A percentile compares a stretch with the other conserved stretches of the same genome.
Conservation (phyloP, 352 stramenopile species). For the Elongisporangium senticosum region DNA sequence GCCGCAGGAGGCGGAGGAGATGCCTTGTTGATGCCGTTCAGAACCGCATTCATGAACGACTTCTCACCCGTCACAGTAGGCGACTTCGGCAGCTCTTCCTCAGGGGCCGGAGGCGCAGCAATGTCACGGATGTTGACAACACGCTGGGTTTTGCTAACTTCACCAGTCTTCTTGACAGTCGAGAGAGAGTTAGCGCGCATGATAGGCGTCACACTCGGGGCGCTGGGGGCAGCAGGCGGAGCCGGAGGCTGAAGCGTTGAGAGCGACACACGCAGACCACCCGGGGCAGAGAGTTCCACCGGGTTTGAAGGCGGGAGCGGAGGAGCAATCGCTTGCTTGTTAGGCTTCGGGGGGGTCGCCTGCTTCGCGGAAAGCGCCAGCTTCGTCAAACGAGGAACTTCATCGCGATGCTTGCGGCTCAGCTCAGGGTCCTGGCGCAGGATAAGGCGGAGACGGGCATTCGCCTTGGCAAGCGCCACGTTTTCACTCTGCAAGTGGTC, state of each 20-base stretch:
- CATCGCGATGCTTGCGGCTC: constrained; percentile 79
- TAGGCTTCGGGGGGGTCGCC: constrained; percentile 31
- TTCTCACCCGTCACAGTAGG: constrained; percentile 31
- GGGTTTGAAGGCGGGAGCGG: constrained; percentile 17
- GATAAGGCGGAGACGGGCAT: constrained; percentile 77
- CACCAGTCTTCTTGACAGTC: constrained; percentile 45
- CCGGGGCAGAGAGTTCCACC: constrained; percentile 38
- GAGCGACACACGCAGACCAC: constrained; percentile 42
- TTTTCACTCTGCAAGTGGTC: constrained; percentile 80
- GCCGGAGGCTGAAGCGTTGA: constrained; percentile 40
- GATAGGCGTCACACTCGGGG: constrained; percentile 31
- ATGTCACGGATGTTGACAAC: constrained; percentile 78
- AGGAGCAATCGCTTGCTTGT: constrained; percentile 26
- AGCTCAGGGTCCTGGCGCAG: constrained; percentile 80
- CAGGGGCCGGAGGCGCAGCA: constrained; percentile 12
- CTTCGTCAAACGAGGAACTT: constrained; percentile 81
- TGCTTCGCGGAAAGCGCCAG: constrained; percentile 69
- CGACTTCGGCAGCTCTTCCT: constrained; percentile 23
- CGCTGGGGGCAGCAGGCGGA: constrained; percentile 19
- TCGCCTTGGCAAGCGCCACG: constrained; percentile 77
- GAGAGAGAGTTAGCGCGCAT: constrained; percentile 55
- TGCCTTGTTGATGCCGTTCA: constrained; percentile 22
- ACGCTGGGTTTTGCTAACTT: constrained; percentile 56
- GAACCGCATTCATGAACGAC: constrained; percentile 43
- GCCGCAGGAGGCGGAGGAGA: not conserved